These are phyloP conservation scores for Cylindrodendrum hubeiense DNA, from an alignment of 2,329 filamentous ascomycete species.

Conservation along the genomic window DNA sequence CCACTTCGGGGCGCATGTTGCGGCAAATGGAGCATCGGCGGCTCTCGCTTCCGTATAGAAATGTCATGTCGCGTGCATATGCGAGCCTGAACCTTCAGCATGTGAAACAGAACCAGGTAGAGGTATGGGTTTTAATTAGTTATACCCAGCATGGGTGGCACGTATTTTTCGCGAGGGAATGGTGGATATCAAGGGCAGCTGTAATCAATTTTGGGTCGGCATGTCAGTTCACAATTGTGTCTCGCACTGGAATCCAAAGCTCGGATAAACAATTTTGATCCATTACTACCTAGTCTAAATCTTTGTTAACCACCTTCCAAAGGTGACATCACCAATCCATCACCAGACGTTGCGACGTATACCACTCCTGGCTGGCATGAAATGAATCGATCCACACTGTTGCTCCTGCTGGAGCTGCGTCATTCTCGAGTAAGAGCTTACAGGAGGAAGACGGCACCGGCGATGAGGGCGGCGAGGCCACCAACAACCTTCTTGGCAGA, in stretches of 20 bases:
- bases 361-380: constrained; percentile 16
- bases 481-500: constrained; percentile 41
- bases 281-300: constrained; percentile 26
- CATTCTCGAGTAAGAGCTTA: constrained; percentile 27
- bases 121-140: too few relatives aligned
- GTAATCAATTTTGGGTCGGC: background rate
- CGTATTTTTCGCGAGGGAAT: too few relatives aligned
- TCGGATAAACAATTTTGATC: background rate
- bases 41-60: too few relatives aligned
- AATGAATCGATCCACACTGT: constrained; percentile 14
- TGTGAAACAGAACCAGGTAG: too few relatives aligned
- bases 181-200: background rate
- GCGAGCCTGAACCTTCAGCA: too few relatives aligned
- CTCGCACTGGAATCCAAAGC: background rate
- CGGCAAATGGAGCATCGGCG: too few relatives aligned
- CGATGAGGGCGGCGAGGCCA: constrained; percentile 39
- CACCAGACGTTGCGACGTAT: constrained; percentile 13
- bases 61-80: too few relatives aligned
- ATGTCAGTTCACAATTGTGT: background rate
- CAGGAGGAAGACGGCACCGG: constrained; percentile 42
- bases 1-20: background rate
- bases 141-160: too few relatives aligned
- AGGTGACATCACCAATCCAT: constrained; percentile 20
- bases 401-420: background rate
- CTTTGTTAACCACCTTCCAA: constrained; percentile 14